Conservation (phyloP, 805 yeast genomes). For the Teunomyces pallodes region DNA sequence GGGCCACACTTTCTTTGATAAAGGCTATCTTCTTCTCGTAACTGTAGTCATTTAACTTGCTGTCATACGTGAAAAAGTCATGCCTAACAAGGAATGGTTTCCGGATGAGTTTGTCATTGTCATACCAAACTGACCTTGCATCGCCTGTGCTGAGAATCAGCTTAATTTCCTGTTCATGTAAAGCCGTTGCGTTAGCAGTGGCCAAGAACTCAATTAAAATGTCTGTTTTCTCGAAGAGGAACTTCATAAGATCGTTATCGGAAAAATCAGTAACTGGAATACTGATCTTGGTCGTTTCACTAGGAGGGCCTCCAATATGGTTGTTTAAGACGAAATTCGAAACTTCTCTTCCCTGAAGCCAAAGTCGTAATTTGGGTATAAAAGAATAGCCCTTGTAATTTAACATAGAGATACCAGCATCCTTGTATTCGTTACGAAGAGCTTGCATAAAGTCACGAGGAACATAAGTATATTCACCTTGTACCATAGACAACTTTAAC, state of each 20-base stretch:
- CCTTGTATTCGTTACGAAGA: constrained; percentile 29
- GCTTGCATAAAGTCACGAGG: constrained; percentile 30
- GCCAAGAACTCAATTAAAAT: constrained; percentile 29
- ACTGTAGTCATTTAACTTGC: background rate
- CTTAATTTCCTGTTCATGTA: constrained; percentile 31
- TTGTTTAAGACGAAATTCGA: constrained; percentile 3
- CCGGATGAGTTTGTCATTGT: constrained; percentile 3
- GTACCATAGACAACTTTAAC: constrained; percentile 27
- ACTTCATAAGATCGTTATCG: constrained; percentile 24
- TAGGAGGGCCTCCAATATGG: constrained; percentile 5
- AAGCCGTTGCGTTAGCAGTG: constrained; percentile 27
- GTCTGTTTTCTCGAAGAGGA: constrained; percentile 22
- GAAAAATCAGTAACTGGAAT: constrained; percentile 9
- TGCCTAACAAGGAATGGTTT: constrained; percentile 11
- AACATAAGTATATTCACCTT: constrained; percentile 35
- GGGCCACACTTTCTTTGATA: background rate
- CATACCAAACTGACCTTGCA: constrained; percentile 9
- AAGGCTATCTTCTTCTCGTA: background rate
- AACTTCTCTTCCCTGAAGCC: constrained; percentile 39
- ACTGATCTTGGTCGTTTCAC: background rate
- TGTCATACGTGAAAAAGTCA: constrained; percentile 9
- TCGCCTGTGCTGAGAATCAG: constrained; percentile 4
- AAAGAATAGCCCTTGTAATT: constrained; percentile 43
- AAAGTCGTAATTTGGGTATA: constrained; percentile 52
- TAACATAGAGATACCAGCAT: constrained; percentile 6